phyloP scores from a whole-genome alignment of 352 stramenopile genomes.

The Pythium aphanidermatum region DNA sequence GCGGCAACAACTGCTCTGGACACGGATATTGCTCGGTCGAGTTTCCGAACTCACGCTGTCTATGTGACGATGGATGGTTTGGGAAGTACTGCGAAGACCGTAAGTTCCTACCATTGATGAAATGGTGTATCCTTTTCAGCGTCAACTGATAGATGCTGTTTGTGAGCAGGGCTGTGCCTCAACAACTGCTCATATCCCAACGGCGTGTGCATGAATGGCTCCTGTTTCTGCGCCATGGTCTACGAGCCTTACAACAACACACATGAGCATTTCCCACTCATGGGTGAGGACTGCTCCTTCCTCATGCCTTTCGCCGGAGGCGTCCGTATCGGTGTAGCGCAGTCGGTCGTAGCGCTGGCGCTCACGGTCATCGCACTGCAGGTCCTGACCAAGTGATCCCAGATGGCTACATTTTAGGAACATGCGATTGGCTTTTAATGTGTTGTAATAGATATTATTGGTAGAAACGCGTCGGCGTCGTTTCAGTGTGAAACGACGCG shows the following conservation, averaged over 20 bases:
- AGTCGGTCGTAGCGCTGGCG: no score
- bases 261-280: conserved; percentile 63
- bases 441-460: no score
- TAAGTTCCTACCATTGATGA: conserved; percentile 26
- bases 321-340: conserved; percentile 2
- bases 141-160: conserved; percentile 2
- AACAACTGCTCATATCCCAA: conserved; percentile 98
- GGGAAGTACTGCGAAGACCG: conserved; percentile 89
- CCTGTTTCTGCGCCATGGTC: conserved; percentile 89
- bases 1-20: conserved; percentile 84
- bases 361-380: no score
- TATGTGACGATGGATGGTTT: conserved; percentile 94
- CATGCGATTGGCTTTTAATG: no score
- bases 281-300: conserved; percentile 84
- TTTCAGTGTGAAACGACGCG: no score
- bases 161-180: conserved; percentile 78
- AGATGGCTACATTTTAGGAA: no score
- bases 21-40: conserved; percentile 95
- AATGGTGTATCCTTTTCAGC: neutral
- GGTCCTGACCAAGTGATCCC: no score
- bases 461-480: no score
- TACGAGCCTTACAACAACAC: conserved; percentile 95
- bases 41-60: conserved; percentile 93
- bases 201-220: conserved; percentile 87
- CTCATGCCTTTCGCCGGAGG: conserved; percentile 57